Conservation (phyloP, 2,329 filamentous ascomycete species). For the Fusarium tjaetaba region DNA sequence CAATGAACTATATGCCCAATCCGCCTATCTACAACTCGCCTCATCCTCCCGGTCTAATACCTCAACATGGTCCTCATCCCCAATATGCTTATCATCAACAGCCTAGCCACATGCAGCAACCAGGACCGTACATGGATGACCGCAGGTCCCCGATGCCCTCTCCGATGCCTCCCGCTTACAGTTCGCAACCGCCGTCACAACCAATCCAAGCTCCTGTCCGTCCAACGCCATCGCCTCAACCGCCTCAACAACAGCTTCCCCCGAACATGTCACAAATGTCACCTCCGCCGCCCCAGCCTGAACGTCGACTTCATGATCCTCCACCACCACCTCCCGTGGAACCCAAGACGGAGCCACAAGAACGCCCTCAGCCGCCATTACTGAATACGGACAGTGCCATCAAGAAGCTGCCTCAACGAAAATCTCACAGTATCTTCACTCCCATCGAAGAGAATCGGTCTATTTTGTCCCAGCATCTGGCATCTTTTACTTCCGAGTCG, state of each 20-base stretch:
- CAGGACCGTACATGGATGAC: conserved; percentile 78
- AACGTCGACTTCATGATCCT: conserved; percentile 59
- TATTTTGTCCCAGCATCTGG: conserved; percentile 85
- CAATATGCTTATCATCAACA: conserved; percentile 40
- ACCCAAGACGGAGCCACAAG: conserved; percentile 59
- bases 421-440: conserved; percentile 94
- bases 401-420: conserved; percentile 76
- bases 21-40: conserved; percentile 82
- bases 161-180: conserved; percentile 74
- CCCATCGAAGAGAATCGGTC: conserved; percentile 94
- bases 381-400: conserved; percentile 63
- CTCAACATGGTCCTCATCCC: conserved; percentile 32
- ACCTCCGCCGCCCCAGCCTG: conserved; percentile 61
- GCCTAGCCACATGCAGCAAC: conserved; percentile 54
- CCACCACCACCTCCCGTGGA: conserved; percentile 63
- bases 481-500: conserved; percentile 68
- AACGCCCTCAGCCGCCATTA: conserved; percentile 57
- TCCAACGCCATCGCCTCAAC: conserved; percentile 68
- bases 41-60: conserved; percentile 39
- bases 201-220: conserved; percentile 58
- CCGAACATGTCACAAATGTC: conserved; percentile 61
- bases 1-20: conserved; percentile 86
- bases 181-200: conserved; percentile 65
- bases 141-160: conserved; percentile 61
- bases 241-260: conserved; percentile 62